Percentiles rank a stretch among this genome's conserved stretches.
These are phyloP conservation scores for Backusella circina DNA, from an alignment of 192 early-diverging fungal genomes.

Conservation along the genomic window DNA sequence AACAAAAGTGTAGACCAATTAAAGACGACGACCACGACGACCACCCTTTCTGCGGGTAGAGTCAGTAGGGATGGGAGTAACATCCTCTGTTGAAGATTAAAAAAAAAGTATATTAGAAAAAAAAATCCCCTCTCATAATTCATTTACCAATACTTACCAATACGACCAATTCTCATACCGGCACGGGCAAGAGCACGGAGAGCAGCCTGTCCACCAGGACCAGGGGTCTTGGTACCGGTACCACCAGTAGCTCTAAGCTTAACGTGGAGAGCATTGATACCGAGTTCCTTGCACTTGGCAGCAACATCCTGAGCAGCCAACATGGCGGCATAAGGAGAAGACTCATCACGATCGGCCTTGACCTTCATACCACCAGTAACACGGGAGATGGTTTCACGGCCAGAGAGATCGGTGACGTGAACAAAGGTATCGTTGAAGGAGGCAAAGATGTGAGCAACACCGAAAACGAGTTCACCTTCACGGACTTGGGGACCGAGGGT, in stretches of 20 bases:
- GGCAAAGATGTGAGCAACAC: constrained; percentile 99
- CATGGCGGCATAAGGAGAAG: constrained; percentile 99
- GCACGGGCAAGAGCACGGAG: constrained; percentile 98
- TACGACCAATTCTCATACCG: constrained; percentile 99
- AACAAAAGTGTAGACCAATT: constrained; percentile 24
- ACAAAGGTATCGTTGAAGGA: constrained; percentile 99
- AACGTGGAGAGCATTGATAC: constrained; percentile 99
- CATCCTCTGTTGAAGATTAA: constrained; percentile 70
- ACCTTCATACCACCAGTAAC: constrained; percentile 99
- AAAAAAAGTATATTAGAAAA: constrained; percentile 28
- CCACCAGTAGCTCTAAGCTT: constrained; percentile 99
- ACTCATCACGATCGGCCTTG: constrained; percentile 99
- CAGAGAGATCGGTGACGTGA: constrained; percentile 99
- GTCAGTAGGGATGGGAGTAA: constrained; percentile 98
- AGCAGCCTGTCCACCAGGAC: constrained; percentile 95
- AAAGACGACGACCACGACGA: constrained; percentile 99
- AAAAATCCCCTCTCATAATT: not conserved
- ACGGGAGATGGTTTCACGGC: constrained; percentile 98
- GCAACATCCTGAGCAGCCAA: constrained; percentile 99
- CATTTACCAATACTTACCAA: constrained; percentile 53
- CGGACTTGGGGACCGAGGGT: constrained; percentile 96
- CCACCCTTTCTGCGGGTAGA: constrained; percentile 98
- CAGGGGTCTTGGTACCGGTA: constrained; percentile 97
- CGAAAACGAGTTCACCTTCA: constrained; percentile 98
- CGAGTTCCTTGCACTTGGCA: constrained; percentile 97